phyloP scores from a whole-genome alignment of 2,329 filamentous ascomycete species.

The Trichoderma sp. region DNA sequence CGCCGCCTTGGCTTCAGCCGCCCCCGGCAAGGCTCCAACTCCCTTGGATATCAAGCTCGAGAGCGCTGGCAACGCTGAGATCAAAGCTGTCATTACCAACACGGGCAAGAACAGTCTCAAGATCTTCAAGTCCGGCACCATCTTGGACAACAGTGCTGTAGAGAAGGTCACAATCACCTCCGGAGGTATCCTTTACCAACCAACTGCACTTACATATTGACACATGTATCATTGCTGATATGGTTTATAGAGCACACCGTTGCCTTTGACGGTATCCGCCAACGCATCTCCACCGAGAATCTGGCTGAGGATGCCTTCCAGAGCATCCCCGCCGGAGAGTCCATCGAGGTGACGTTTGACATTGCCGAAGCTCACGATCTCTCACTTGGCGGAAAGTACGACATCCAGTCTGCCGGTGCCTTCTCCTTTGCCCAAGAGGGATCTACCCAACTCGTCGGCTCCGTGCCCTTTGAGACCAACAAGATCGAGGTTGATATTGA shows the following conservation, averaged over 20 bases:
- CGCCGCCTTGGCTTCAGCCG: slow-evolving; percentile 41
- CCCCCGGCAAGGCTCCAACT: slow-evolving; percentile 42
- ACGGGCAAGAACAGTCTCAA: slow-evolving; percentile 52
- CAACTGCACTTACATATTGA: background rate
- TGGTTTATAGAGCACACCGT: slow-evolving; percentile 40
- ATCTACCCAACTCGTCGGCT: slow-evolving; percentile 56
- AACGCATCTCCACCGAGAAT: slow-evolving; percentile 48
- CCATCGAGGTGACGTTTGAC: slow-evolving; percentile 56
- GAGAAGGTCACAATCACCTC: slow-evolving; percentile 56
- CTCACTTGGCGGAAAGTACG: slow-evolving; percentile 54
- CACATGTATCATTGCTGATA: background rate
- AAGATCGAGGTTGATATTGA: slow-evolving; percentile 59
- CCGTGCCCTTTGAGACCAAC: slow-evolving; percentile 61
- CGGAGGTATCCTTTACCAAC: slow-evolving; percentile 38
- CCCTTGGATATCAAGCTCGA: slow-evolving; percentile 50
- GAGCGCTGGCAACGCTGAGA: slow-evolving; percentile 52
- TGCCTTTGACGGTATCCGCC: slow-evolving; percentile 55
- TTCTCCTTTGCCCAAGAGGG: slow-evolving; percentile 57
- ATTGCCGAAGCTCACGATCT: slow-evolving; percentile 58
- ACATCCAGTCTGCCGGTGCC: slow-evolving; percentile 56
- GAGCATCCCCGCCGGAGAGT: slow-evolving; percentile 50
- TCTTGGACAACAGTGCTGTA: slow-evolving; percentile 54
- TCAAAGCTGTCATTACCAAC: slow-evolving; percentile 58
- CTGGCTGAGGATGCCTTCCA: slow-evolving; percentile 54
- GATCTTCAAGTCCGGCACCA: slow-evolving; percentile 55